Percentiles rank a stretch among this genome's conserved stretches.
Evolutionary conservation across 176 grass and related monocot species (phyloP).

Genomic region (Carex littledalei): DNA sequence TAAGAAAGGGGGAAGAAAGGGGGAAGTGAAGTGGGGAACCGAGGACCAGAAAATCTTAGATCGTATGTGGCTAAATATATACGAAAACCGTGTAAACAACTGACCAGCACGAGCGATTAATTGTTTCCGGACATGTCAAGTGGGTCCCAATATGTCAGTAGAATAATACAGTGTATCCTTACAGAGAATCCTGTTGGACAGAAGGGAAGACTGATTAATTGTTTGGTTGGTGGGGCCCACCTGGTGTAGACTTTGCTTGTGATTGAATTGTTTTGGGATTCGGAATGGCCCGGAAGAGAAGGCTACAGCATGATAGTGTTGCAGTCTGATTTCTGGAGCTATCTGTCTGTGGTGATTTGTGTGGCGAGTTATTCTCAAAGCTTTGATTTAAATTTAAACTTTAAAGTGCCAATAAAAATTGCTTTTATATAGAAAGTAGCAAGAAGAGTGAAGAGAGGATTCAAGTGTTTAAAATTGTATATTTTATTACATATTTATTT

Average conservation of each 20-base stretch:
- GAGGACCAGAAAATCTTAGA: neutral
- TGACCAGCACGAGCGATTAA: too few relatives aligned
- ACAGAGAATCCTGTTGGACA: neutral
- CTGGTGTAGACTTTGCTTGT: constrained; percentile 19
- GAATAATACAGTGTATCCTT: too few relatives aligned
- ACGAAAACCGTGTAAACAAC: too few relatives aligned
- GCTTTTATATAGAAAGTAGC: too few relatives aligned
- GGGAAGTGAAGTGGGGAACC: neutral
- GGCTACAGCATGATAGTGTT: neutral
- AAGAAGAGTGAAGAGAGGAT: too few relatives aligned
- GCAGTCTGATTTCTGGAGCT: neutral
- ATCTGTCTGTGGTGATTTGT: neutral
- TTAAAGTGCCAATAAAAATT: too few relatives aligned
- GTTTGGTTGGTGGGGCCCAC: constrained; percentile 18
- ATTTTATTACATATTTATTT: too few relatives aligned
- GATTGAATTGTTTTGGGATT: constrained; percentile 28
- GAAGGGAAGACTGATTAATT: neutral
- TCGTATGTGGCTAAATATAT: neutral
- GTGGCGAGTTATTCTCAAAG: neutral
- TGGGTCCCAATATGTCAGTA: neutral
- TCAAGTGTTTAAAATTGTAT: too few relatives aligned
- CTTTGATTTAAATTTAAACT: neutral
- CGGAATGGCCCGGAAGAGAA: constrained; percentile 13
- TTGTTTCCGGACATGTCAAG: too few relatives aligned
- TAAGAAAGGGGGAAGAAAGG: too few relatives aligned